Evolutionary conservation across 169 alveolate genomes (phyloP).

Genomic region (Toxoplasma gondii): DNA sequence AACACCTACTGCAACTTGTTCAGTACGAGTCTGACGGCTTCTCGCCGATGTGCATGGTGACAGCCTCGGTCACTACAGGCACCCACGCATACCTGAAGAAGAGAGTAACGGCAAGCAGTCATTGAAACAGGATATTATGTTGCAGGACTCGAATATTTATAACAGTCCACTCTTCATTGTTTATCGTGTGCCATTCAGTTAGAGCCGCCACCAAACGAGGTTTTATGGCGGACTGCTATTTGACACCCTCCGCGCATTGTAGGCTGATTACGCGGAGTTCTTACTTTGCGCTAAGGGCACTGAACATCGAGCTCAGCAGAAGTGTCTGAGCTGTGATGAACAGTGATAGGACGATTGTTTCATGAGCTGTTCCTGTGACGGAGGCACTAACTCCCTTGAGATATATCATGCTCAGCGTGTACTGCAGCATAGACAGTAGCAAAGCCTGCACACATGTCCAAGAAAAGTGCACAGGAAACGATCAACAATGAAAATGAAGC

Average conservation of each 20-base stretch:
- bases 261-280: neutral
- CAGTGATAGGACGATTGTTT: constrained; percentile 23
- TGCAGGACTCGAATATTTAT: too few relatives aligned
- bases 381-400: constrained; percentile 38
- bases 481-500: neutral
- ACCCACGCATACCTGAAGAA: constrained; percentile 49
- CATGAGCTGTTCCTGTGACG: neutral
- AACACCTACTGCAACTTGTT: neutral
- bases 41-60: constrained; percentile 54
- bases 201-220: too few relatives aligned
- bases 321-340: constrained; percentile 7
- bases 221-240: too few relatives aligned
- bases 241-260: too few relatives aligned
- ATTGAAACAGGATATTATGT: neutral
- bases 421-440: constrained; percentile 49
- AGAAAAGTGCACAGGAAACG: too few relatives aligned
- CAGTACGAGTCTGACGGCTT: constrained; percentile 32
- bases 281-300: constrained; percentile 1
- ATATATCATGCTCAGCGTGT: constrained; percentile 53
- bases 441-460: constrained; percentile 46
- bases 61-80: constrained; percentile 60
- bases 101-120: neutral
- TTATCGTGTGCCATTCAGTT: too few relatives aligned
- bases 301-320: neutral
- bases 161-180: too few relatives aligned